Conservation (phyloP, 768 basidiomycete genomes). For the Phlebiopsis flavidoalba region DNA sequence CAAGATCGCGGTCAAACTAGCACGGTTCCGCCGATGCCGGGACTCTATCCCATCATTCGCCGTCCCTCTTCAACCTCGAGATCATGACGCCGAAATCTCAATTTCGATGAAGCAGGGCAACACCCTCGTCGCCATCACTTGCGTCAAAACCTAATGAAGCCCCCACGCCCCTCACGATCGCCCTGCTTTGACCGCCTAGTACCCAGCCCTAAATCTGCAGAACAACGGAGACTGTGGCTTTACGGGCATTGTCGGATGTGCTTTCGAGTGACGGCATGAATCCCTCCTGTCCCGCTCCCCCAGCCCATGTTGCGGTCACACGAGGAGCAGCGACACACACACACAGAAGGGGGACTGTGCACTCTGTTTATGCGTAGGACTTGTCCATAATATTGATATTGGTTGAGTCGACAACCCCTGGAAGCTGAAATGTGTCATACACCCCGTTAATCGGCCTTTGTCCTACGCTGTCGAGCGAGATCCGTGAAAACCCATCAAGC, state of each 20-base stretch:
- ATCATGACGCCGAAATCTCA: constrained; percentile 44
- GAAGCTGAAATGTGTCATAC: too few species aligned
- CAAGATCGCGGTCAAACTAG: background rate
- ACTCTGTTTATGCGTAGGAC: too few species aligned
- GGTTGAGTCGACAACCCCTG: too few species aligned
- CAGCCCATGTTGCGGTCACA: background rate
- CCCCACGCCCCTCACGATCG: constrained; percentile 3
- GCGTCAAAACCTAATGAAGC: constrained; percentile 3
- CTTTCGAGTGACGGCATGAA: too few species aligned
- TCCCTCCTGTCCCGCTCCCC: constrained; percentile 5
- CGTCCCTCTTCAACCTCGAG: constrained; percentile 46
- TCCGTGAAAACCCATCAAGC: too few species aligned
- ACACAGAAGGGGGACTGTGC: too few species aligned
- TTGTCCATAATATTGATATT: too few species aligned
- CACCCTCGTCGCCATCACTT: background rate
- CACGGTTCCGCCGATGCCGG: background rate
- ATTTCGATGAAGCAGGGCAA: constrained; percentile 37
- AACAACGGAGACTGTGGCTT: constrained; percentile 67
- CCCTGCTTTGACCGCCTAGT: constrained; percentile 22
- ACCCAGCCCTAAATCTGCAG: constrained; percentile 21
- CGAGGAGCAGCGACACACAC: too few species aligned
- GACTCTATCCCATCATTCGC: background rate
- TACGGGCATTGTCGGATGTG: constrained; percentile 61
- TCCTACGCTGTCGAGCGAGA: too few species aligned
- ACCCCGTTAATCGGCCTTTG: too few species aligned